Evolutionary conservation across 208 protist species (phyloP).

Genomic region (Trypanosoma congolense): DNA sequence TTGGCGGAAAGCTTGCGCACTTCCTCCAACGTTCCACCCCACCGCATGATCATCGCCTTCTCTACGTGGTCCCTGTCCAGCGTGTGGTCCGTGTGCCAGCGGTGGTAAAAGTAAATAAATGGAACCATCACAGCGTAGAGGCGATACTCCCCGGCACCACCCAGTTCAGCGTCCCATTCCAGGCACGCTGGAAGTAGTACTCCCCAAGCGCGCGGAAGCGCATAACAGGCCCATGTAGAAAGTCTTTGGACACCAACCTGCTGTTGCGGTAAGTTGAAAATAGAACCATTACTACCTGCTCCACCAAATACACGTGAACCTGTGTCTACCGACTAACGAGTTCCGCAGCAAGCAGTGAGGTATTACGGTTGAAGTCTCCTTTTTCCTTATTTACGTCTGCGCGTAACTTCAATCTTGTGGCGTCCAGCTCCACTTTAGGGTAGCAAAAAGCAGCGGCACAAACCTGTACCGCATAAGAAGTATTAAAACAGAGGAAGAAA

Average conservation of each 20-base stretch:
- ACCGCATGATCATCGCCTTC: conserved; percentile 83
- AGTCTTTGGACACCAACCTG: conserved; percentile 53
- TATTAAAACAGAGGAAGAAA: too few species aligned
- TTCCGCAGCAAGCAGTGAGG: too few species aligned
- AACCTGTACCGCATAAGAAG: too few species aligned
- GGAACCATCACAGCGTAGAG: conserved; percentile 63
- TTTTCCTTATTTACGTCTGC: too few species aligned
- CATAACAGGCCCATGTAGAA: conserved; percentile 66
- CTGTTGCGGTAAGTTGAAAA: conserved; percentile 80
- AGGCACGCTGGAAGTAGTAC: conserved; percentile 81
- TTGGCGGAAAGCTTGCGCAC: conserved; percentile 74
- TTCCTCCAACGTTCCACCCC: conserved; percentile 78
- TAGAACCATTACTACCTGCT: conserved; percentile 63
- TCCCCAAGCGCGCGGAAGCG: conserved; percentile 66
- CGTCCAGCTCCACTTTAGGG: too few species aligned
- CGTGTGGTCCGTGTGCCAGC: conserved; percentile 81
- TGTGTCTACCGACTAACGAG: too few species aligned
- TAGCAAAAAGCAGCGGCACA: too few species aligned
- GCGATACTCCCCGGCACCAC: conserved; percentile 70
- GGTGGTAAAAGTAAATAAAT: conserved; percentile 79
- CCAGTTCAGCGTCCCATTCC: conserved; percentile 70
- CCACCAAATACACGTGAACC: too few species aligned
- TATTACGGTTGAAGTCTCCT: too few species aligned
- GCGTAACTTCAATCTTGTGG: too few species aligned
- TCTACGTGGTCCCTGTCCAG: conserved; percentile 65